phyloP scores from a whole-genome alignment of 2,329 filamentous ascomycete genomes.

The Aspergillus felis region DNA sequence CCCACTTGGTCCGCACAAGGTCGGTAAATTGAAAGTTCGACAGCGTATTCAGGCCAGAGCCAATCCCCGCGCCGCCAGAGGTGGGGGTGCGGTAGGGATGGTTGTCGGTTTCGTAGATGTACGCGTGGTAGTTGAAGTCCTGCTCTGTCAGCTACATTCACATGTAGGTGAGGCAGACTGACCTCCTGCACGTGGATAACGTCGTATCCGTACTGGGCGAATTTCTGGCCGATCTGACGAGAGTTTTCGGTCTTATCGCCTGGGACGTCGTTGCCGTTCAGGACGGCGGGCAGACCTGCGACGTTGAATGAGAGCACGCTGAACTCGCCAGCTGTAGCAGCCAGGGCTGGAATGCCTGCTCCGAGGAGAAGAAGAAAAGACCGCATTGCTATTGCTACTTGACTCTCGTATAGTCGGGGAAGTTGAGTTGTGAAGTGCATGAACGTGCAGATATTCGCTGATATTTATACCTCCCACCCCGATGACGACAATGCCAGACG shows the following conservation, averaged over 20 bases:
- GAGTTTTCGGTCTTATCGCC: conserved; percentile 61
- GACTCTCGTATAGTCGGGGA: neutral
- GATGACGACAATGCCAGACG: neutral
- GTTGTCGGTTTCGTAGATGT: conserved; percentile 54
- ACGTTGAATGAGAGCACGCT: conserved; percentile 57
- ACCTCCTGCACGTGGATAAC: conserved; percentile 64
- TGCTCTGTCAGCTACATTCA: conserved; percentile 10
- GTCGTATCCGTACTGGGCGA: conserved; percentile 56
- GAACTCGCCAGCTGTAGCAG: conserved; percentile 43
- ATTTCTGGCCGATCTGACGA: conserved; percentile 52
- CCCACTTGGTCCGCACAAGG: conserved; percentile 58
- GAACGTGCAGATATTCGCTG: neutral
- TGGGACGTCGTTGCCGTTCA: conserved; percentile 59
- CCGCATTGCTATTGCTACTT: neutral
- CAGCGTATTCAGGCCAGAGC: conserved; percentile 62
- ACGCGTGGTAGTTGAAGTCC: conserved; percentile 66
- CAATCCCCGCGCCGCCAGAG: conserved; percentile 61
- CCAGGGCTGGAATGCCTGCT: neutral
- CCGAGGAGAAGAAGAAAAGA: too few species aligned
- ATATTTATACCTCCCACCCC: neutral
- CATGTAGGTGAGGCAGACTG: neutral
- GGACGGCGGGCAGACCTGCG: conserved; percentile 51
- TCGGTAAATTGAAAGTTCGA: conserved; percentile 56
- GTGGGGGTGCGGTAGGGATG: conserved; percentile 57
- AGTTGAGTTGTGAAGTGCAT: neutral